A percentile compares a stretch with the other conserved stretches of the same genome.
phyloP scores from a whole-genome alignment of 495 filamentous ascomycete species.

The Penicillium paxilli region DNA sequence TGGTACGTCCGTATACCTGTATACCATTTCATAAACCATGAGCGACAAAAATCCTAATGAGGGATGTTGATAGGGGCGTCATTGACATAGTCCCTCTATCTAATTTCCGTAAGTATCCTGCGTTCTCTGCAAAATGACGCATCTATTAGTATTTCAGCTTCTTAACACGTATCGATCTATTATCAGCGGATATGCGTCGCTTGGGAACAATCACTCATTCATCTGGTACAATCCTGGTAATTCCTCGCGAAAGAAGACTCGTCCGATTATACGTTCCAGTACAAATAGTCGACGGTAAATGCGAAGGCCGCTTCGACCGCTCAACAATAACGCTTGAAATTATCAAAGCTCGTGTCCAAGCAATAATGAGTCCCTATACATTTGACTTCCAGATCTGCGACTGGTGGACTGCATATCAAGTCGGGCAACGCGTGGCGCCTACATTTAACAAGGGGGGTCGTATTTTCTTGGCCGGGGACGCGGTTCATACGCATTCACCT shows the following conservation, averaged over 20 bases:
- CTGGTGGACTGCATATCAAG: slow-evolving; percentile 60
- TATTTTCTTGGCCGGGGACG: slow-evolving; percentile 79
- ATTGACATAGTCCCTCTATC: slow-evolving; percentile 66
- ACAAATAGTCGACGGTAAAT: slow-evolving; percentile 27
- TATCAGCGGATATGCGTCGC: slow-evolving; percentile 58
- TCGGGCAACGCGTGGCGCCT: slow-evolving; percentile 72
- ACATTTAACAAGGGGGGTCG: slow-evolving; percentile 65
- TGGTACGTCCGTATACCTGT: slow-evolving; percentile 37
- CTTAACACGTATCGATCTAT: background rate
- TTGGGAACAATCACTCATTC: slow-evolving; percentile 59
- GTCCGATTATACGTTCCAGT: slow-evolving; percentile 73
- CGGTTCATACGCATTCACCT: slow-evolving; percentile 79
- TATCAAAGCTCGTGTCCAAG: slow-evolving; percentile 59
- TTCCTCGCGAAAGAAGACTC: slow-evolving; percentile 66
- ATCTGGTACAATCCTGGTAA: slow-evolving; percentile 64
- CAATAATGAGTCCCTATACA: slow-evolving; percentile 60
- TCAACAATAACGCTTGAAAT: slow-evolving; percentile 58
- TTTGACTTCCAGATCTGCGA: slow-evolving; percentile 59
- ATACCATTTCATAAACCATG: background rate
- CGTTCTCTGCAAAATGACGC: background rate
- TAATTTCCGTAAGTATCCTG: slow-evolving; percentile 51
- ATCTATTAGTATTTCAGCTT: background rate
- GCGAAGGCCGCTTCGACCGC: slow-evolving; percentile 36
- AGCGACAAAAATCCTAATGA: background rate
- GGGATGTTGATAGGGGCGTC: slow-evolving; percentile 40